Conservation (phyloP, 1,139 yeast genomes). For the Candida tetrigidarum region DNA sequence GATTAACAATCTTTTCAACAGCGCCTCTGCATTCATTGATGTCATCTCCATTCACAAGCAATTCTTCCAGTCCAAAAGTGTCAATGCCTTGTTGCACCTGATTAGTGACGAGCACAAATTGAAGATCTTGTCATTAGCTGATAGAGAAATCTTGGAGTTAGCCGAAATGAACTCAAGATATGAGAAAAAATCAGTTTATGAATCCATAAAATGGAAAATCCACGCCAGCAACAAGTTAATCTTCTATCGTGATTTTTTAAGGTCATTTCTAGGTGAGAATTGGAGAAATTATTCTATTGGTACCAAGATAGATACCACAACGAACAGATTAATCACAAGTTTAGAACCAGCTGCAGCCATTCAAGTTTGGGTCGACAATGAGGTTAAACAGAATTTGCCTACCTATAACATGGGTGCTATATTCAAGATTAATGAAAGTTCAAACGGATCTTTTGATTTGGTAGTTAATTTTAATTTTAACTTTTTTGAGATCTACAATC, state of each 20-base stretch:
- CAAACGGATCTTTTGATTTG: conserved; percentile 21
- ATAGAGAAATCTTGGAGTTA: conserved; percentile 29
- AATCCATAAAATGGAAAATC: conserved; percentile 24
- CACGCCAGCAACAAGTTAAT: conserved; percentile 26
- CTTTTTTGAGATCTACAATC: conserved; percentile 50
- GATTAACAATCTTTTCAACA: conserved; percentile 30
- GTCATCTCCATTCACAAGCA: conserved; percentile 32
- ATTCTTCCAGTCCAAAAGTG: conserved; percentile 19
- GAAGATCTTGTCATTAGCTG: conserved; percentile 34
- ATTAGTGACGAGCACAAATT: conserved; percentile 43
- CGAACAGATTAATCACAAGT: conserved; percentile 45
- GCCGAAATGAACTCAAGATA: conserved; percentile 10
- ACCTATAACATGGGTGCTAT: conserved; percentile 17
- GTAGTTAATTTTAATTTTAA: conserved; percentile 56
- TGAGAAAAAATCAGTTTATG: not conserved
- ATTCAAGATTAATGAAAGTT: conserved; percentile 16
- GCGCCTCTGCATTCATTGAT: conserved; percentile 34
- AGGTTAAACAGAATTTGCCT: conserved; percentile 8
- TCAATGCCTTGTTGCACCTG: conserved; percentile 25
- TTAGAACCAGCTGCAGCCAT: conserved; percentile 48
- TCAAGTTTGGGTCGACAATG: conserved; percentile 49
- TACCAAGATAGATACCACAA: conserved; percentile 57
- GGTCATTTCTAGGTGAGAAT: conserved; percentile 59
- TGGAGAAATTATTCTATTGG: conserved; percentile 85
- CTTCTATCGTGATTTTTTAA: conserved; percentile 25